Percentiles rank a stretch among this genome's conserved stretches.
Conservation (phyloP, 768 basidiomycete species). For the Lentinus brumalis region DNA sequence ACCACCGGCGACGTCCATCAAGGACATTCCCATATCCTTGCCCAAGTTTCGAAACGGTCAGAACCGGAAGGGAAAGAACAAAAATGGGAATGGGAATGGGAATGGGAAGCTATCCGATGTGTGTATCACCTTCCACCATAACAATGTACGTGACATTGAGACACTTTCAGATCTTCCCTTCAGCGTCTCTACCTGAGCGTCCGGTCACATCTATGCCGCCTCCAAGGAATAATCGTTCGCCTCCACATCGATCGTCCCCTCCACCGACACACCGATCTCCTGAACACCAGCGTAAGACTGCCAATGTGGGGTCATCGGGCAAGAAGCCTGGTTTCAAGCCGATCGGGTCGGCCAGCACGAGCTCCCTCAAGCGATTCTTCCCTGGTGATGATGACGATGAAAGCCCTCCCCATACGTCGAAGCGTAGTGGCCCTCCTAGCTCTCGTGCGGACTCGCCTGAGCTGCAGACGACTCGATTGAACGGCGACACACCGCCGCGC, state of each 20-base stretch:
- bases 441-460: constrained; percentile 15
- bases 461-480: constrained; percentile 12
- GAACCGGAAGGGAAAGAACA: constrained; percentile 14
- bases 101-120: constrained; percentile 23
- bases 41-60: constrained; percentile 21
- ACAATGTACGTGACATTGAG: too few species aligned
- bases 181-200: constrained; percentile 11
- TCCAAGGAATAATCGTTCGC: constrained; percentile 4
- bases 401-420: constrained; percentile 28
- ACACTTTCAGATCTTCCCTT: constrained; percentile 8
- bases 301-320: not conserved
- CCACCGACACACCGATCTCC: constrained; percentile 6
- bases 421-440: not conserved
- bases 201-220: constrained; percentile 9
- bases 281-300: not conserved
- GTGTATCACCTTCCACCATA: not conserved
- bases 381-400: constrained; percentile 80
- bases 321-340: constrained; percentile 67
- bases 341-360: constrained; percentile 50
- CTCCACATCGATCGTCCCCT: constrained; percentile 3
- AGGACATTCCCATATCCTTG: constrained; percentile 26
- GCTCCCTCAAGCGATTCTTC: constrained; percentile 76
- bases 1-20: constrained; percentile 48
- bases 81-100: constrained; percentile 11
- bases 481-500: constrained; percentile 8